These are phyloP conservation scores for Pyrenophora seminiperda DNA, from an alignment of 2,329 filamentous ascomycete genomes.

Conservation along the genomic window DNA sequence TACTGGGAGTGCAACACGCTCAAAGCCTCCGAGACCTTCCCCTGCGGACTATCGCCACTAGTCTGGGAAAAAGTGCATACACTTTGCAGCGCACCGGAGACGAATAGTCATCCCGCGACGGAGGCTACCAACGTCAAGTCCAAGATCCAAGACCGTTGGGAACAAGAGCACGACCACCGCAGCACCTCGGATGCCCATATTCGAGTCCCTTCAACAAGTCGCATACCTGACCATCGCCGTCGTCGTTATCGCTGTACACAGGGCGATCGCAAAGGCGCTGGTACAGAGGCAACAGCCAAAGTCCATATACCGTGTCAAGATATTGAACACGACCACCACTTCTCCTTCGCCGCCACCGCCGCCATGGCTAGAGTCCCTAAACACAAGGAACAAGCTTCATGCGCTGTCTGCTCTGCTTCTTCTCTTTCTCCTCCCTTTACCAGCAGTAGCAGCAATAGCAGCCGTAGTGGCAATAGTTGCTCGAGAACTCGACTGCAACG, in stretches of 20 bases:
- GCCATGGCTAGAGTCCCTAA: too few relatives aligned
- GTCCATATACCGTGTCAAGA: background rate
- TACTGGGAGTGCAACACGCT: constrained; percentile 48
- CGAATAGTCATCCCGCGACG: background rate
- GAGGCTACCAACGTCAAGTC: background rate
- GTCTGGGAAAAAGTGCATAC: constrained; percentile 47
- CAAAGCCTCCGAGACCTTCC: constrained; percentile 46
- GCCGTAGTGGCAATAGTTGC: background rate
- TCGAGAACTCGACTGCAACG: too few relatives aligned
- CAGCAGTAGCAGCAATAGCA: background rate
- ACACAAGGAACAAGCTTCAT: too few relatives aligned
- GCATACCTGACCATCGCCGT: too few relatives aligned
- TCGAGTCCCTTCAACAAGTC: background rate
- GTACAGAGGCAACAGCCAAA: constrained; percentile 13
- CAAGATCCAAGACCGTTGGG: too few relatives aligned
- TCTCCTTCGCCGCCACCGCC: too few relatives aligned
- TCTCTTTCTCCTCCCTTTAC: background rate
- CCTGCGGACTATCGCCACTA: constrained; percentile 39
- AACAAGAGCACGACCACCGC: too few relatives aligned
- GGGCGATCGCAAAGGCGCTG: constrained; percentile 23
- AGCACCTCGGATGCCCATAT: too few relatives aligned
- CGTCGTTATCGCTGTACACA: too few relatives aligned
- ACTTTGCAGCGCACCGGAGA: constrained; percentile 6
- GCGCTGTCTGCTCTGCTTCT: too few relatives aligned
- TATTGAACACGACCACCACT: too few relatives aligned